Evolutionary conservation across 441 rosid genomes (phyloP).

Genomic region (Viola pubescens): DNA sequence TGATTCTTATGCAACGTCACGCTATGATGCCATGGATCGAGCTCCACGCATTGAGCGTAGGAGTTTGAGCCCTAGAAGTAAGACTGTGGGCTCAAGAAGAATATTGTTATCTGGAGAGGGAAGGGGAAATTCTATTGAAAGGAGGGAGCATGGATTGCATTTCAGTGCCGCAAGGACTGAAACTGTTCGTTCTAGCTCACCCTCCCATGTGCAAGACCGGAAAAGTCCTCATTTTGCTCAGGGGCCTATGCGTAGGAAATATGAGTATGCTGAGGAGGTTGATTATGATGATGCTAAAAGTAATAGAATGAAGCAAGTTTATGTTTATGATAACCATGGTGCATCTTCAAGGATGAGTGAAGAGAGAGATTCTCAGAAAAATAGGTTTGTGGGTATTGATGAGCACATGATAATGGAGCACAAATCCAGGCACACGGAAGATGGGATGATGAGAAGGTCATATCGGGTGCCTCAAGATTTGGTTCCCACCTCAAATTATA

Average conservation of each 20-base stretch:
- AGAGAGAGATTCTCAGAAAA: slow-evolving; percentile 30
- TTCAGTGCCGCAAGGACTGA: slow-evolving; percentile 27
- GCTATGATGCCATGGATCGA: slow-evolving; percentile 19
- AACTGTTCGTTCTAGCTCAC: slow-evolving; percentile 24
- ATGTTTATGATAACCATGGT: slow-evolving; percentile 32
- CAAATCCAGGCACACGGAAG: slow-evolving; percentile 32
- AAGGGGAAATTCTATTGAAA: slow-evolving; percentile 26
- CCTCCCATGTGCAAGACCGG: slow-evolving; percentile 17
- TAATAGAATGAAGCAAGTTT: slow-evolving; percentile 26
- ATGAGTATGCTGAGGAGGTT: slow-evolving; percentile 22
- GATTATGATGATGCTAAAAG: slow-evolving; percentile 26
- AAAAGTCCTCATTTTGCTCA: slow-evolving; percentile 32
- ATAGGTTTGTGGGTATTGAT: slow-evolving; percentile 23
- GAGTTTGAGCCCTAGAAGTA: slow-evolving; percentile 35
- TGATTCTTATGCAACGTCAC: slow-evolving; percentile 20
- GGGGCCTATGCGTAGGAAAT: slow-evolving; percentile 26
- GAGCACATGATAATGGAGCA: slow-evolving; percentile 26
- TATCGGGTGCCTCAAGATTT: slow-evolving; percentile 23
- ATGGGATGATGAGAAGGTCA: slow-evolving; percentile 25
- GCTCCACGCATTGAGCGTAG: slow-evolving; percentile 25
- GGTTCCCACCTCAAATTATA: slow-evolving; percentile 27
- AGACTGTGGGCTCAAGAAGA: slow-evolving; percentile 29
- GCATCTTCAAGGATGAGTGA: slow-evolving; percentile 23
- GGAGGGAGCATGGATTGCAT: slow-evolving; percentile 32
- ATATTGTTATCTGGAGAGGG: slow-evolving; percentile 18